phyloP scores from a whole-genome alignment of 169 alveolate genomes.

The Plasmodium gaboni region DNA sequence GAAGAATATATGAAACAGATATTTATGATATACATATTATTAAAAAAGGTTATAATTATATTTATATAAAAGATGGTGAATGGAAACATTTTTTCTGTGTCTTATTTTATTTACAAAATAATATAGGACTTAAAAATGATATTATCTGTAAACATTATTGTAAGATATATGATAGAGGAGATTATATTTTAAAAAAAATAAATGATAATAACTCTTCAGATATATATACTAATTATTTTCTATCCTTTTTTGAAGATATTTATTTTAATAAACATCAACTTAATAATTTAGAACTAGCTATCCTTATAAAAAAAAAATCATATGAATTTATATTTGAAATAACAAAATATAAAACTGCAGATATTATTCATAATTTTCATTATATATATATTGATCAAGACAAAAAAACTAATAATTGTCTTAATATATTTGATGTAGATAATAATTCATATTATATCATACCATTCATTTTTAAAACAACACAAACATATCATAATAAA shows the following conservation, averaged over 20 bases:
- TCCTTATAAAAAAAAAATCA: conserved; percentile 16
- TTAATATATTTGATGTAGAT: conserved; percentile 11
- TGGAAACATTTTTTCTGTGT: conserved; percentile 50
- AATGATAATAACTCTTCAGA: neutral
- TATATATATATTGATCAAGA: neutral
- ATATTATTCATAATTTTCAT: conserved; percentile 2
- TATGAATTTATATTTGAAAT: conserved; percentile 41
- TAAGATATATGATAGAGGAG: conserved; percentile 33
- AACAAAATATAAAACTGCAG: neutral
- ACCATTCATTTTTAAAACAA: conserved; percentile 14
- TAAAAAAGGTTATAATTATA: conserved; percentile 26
- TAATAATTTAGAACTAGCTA: conserved; percentile 16
- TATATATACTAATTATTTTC: conserved; percentile 18
- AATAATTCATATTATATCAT: conserved; percentile 11
- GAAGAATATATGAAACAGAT: conserved; percentile 38
- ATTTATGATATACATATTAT: conserved; percentile 35
- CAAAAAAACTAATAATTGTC: conserved; percentile 3
- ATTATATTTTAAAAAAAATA: neutral
- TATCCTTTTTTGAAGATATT: conserved; percentile 29
- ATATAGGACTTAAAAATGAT: conserved; percentile 10
- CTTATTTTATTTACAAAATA: conserved; percentile 21
- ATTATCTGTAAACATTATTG: conserved; percentile 38
- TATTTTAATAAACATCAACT: neutral
- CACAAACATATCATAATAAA: no score
- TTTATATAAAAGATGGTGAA: conserved; percentile 1